Conservation (phyloP, 2,329 filamentous ascomycete species). For the Ophiostoma triangulosporum region DNA sequence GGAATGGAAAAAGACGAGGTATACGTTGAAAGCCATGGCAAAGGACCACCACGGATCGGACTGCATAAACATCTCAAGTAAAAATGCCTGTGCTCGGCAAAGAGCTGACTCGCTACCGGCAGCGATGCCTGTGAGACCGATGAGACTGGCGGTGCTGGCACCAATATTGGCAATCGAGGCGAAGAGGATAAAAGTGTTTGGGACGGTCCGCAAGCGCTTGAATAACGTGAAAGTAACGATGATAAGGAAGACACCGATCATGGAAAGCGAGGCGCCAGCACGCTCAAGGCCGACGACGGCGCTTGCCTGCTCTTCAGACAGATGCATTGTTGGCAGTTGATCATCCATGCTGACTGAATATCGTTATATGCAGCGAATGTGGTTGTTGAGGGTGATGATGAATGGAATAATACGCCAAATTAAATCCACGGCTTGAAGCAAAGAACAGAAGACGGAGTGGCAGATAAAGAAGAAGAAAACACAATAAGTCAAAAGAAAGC, state of each 20-base stretch:
- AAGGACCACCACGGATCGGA: constrained; percentile 66
- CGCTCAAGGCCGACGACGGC: constrained; percentile 37
- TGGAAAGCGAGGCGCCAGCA: constrained; percentile 38
- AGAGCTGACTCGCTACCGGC: constrained; percentile 40
- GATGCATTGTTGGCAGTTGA: constrained; percentile 11
- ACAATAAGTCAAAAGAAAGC: not conserved
- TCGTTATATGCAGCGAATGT: not conserved
- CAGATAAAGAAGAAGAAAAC: not conserved
- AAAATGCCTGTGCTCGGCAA: constrained; percentile 47
- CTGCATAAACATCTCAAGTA: constrained; percentile 64
- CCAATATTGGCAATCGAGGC: constrained; percentile 46
- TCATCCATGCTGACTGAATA: constrained; percentile 7
- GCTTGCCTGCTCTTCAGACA: constrained; percentile 25
- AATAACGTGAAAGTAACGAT: constrained; percentile 38
- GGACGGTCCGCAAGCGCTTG: constrained; percentile 41
- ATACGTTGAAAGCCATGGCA: constrained; percentile 73
- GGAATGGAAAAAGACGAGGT: constrained; percentile 51
- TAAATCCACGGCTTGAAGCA: not conserved
- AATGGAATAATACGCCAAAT: not conserved
- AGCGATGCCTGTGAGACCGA: constrained; percentile 51
- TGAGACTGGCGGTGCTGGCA: constrained; percentile 52
- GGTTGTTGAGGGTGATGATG: not conserved
- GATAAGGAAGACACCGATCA: constrained; percentile 36
- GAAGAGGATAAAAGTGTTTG: constrained; percentile 49
- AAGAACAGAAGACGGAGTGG: not conserved